A percentile compares a stretch with the other conserved stretches of the same genome.
Evolutionary conservation across 768 basidiomycete genomes (phyloP).

Genomic region (Coprinellus aureogranulatus): DNA sequence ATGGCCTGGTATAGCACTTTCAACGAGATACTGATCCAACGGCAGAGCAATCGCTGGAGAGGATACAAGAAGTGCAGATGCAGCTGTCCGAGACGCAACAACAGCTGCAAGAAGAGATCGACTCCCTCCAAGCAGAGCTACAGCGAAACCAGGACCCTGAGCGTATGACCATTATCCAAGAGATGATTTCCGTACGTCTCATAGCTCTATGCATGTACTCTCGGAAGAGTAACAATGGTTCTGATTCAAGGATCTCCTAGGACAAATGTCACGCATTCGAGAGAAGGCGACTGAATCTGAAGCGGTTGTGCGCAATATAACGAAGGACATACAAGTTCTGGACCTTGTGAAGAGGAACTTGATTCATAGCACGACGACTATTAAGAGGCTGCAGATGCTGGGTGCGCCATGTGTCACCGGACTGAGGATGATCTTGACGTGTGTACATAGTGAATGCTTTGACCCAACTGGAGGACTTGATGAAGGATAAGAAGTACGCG

Average conservation of each 20-base stretch:
- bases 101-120: conserved; percentile 70
- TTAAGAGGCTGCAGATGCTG: conserved; percentile 92
- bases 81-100: conserved; percentile 67
- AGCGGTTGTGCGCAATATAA: conserved; percentile 92
- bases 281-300: conserved; percentile 98
- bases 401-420: conserved; percentile 51
- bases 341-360: conserved; percentile 94
- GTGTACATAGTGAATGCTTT: conserved; percentile 69
- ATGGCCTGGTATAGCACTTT: conserved; percentile 16
- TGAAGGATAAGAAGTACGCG: conserved; percentile 74
- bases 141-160: conserved; percentile 80
- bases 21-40: neutral
- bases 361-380: conserved; percentile 80
- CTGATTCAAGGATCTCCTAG: conserved; percentile 72
- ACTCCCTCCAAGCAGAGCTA: conserved; percentile 63
- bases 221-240: conserved; percentile 9
- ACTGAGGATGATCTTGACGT: neutral
- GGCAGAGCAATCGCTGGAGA: conserved; percentile 71
- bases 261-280: conserved; percentile 93
- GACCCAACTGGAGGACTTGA: conserved; percentile 73
- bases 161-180: conserved; percentile 87
- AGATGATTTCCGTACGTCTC: conserved; percentile 86
- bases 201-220: neutral
- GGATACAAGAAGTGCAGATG: conserved; percentile 69
- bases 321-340: conserved; percentile 92